A percentile compares a stretch with the other conserved stretches of the same genome.
These are phyloP conservation scores for Domatiomyces catenatus DNA, from an alignment of 2,329 filamentous ascomycete genomes.

Conservation along the genomic window DNA sequence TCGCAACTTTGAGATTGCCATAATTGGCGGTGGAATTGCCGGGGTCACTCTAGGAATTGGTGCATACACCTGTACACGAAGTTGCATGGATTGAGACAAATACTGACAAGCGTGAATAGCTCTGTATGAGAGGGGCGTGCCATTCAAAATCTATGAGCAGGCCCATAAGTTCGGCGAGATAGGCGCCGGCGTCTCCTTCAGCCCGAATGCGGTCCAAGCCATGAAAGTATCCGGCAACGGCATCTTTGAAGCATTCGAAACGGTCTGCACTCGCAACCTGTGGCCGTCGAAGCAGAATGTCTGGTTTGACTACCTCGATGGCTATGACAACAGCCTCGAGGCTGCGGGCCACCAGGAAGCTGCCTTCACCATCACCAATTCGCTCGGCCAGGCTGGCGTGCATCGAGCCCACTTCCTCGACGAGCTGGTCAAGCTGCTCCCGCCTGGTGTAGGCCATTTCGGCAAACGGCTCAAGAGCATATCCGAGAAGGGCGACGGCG, in stretches of 20 bases:
- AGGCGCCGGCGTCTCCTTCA: conserved; percentile 36
- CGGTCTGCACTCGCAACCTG: conserved; percentile 18
- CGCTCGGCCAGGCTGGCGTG: conserved; percentile 20
- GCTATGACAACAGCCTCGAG: conserved; percentile 15
- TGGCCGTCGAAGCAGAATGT: conserved; percentile 23
- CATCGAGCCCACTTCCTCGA: conserved; percentile 37
- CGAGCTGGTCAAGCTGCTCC: conserved; percentile 34
- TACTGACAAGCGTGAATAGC: conserved; percentile 12
- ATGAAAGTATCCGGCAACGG: conserved; percentile 32
- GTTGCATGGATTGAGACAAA: too few species aligned
- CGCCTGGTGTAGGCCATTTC: conserved; percentile 25
- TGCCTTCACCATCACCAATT: conserved; percentile 26
- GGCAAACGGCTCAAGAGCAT: conserved; percentile 23
- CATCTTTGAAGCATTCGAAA: conserved; percentile 28
- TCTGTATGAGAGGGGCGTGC: conserved; percentile 14
- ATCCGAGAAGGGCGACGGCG: neutral
- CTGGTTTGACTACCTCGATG: conserved; percentile 31
- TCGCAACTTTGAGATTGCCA: conserved; percentile 18
- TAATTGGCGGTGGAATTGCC: conserved; percentile 22
- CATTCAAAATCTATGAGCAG: conserved; percentile 30
- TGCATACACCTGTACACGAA: neutral
- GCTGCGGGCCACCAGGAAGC: conserved; percentile 24
- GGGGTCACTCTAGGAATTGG: conserved; percentile 14
- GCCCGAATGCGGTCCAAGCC: conserved; percentile 34
- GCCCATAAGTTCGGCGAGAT: conserved; percentile 36